These are phyloP conservation scores for Heritiera fomes DNA, from an alignment of 345 rosid genomes.

Conservation along the genomic window DNA sequence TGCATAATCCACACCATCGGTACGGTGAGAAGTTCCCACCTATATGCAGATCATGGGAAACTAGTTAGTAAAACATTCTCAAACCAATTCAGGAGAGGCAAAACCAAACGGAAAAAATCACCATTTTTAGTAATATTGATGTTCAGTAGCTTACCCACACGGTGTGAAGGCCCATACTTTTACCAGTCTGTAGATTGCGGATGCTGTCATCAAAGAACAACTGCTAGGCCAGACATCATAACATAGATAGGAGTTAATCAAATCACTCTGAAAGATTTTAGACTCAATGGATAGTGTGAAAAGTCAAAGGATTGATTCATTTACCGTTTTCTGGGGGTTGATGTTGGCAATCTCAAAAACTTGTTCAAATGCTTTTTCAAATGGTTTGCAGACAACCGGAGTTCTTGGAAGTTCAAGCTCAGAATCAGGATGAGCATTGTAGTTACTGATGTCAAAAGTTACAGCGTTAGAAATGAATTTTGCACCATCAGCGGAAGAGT, in stretches of 20 bases:
- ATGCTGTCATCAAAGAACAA: slow-evolving; percentile 88
- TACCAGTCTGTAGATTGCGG: slow-evolving; percentile 76
- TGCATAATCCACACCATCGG: slow-evolving; percentile 70
- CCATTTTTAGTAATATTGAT: background rate
- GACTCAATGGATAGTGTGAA: background rate
- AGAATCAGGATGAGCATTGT: slow-evolving; percentile 35
- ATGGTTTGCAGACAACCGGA: slow-evolving; percentile 85
- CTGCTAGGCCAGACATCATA: slow-evolving; percentile 38
- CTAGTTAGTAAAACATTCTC: background rate
- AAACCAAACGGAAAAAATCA: background rate
- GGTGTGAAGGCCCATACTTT: slow-evolving; percentile 71
- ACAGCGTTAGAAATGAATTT: background rate
- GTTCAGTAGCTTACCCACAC: slow-evolving; percentile 58
- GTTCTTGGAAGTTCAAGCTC: slow-evolving; percentile 49
- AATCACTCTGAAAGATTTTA: background rate
- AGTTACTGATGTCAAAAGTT: slow-evolving; percentile 47
- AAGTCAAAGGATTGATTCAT: slow-evolving; percentile 12
- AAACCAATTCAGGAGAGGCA: background rate
- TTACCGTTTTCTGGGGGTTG: slow-evolving; percentile 77
- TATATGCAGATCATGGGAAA: slow-evolving; percentile 15
- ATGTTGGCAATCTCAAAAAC: slow-evolving; percentile 72
- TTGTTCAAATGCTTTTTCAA: slow-evolving; percentile 66
- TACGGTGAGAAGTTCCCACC: slow-evolving; percentile 72
- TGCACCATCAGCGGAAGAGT: slow-evolving; percentile 26
- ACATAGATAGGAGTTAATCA: background rate